Evolutionary conservation across 2,329 filamentous ascomycete species (phyloP).

Genomic region (Ceratocystis cacaofunesta): DNA sequence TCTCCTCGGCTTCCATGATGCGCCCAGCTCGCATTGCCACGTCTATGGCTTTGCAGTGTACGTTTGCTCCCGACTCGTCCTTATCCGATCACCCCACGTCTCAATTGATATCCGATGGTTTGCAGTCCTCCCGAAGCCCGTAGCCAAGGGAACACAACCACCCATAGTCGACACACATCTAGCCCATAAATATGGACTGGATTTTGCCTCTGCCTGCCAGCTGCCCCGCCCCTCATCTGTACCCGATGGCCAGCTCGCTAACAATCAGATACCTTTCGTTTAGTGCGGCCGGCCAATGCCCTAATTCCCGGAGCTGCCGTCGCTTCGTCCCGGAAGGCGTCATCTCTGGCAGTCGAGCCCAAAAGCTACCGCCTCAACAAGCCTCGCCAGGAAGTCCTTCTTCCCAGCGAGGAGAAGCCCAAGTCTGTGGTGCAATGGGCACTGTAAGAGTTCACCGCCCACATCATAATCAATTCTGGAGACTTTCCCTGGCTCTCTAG

Average conservation of each 20-base stretch:
- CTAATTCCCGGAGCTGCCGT: constrained; percentile 52
- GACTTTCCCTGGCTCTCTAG: background rate
- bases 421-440: constrained; percentile 75
- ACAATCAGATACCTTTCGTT: constrained; percentile 14
- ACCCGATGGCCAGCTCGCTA: background rate
- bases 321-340: constrained; percentile 49
- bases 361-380: constrained; percentile 27
- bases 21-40: constrained; percentile 36
- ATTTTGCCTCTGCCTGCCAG: background rate
- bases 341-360: constrained; percentile 38
- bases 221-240: background rate
- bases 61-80: constrained; percentile 20
- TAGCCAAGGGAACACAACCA: background rate
- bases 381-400: constrained; percentile 52
- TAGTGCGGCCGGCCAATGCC: constrained; percentile 51
- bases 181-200: background rate
- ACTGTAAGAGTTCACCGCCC: constrained; percentile 43
- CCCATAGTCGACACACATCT: background rate
- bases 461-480: no score
- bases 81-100: background rate
- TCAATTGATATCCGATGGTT: background rate
- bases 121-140: background rate
- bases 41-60: constrained; percentile 39
- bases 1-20: constrained; percentile 28
- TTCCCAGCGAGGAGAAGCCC: constrained; percentile 64